These are phyloP conservation scores for Melampsora abietis-canadensis DNA, from an alignment of 1,284 basidiomycete species.

Conservation along the genomic window DNA sequence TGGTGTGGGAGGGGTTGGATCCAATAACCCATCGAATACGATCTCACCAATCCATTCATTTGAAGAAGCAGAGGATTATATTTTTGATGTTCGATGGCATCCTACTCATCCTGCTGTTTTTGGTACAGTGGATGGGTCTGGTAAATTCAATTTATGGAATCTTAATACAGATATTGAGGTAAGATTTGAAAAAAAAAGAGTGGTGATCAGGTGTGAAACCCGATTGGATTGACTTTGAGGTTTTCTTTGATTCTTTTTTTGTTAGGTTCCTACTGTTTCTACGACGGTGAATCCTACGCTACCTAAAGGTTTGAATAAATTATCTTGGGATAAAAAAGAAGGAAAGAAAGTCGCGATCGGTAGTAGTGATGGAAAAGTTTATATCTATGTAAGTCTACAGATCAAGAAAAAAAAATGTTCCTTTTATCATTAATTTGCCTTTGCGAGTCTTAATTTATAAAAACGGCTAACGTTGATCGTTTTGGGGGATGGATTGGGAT, in stretches of 20 bases:
- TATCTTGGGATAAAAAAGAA: constrained; percentile 86
- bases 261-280: constrained; percentile 73
- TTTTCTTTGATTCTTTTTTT: constrained; percentile 12
- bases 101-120: constrained; percentile 90
- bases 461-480: not conserved
- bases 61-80: constrained; percentile 94
- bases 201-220: not conserved
- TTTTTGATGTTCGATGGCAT: constrained; percentile 99
- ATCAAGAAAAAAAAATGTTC: not conserved
- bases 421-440: too few relatives aligned
- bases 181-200: constrained; percentile 50
- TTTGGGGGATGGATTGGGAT: not conserved
- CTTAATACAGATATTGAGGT: constrained; percentile 91
- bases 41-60: constrained; percentile 80
- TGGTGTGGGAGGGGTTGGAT: constrained; percentile 19
- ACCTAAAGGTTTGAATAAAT: constrained; percentile 83
- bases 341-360: constrained; percentile 79
- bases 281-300: constrained; percentile 63
- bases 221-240: constrained; percentile 1
- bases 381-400: constrained; percentile 66
- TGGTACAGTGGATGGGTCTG: constrained; percentile 86
- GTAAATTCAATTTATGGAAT: constrained; percentile 95
- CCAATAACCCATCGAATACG: constrained; percentile 56
- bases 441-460: too few relatives aligned
- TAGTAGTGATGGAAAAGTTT: constrained; percentile 83